Conservation (phyloP, 2,329 filamentous ascomycete genomes). For the Pseudocercospora fijiensis region DNA sequence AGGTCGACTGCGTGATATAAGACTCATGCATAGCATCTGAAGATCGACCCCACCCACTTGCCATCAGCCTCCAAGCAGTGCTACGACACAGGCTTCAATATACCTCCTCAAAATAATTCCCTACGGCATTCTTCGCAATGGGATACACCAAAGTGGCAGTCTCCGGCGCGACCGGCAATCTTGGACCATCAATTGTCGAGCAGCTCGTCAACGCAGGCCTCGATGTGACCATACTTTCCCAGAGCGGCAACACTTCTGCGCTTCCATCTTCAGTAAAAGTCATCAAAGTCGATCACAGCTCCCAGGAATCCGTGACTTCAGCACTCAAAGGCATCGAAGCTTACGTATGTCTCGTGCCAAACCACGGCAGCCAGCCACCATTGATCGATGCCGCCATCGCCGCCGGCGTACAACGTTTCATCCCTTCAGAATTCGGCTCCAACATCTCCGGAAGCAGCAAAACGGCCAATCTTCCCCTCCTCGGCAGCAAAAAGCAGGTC, state of each 20-base stretch:
- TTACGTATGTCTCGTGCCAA: constrained; percentile 32
- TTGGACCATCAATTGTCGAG: constrained; percentile 44
- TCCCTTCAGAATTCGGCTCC: constrained; percentile 44
- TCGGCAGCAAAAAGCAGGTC: constrained; percentile 38
- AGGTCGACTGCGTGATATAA: background rate
- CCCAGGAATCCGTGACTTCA: constrained; percentile 39
- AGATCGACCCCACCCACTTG: background rate
- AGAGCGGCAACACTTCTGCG: constrained; percentile 41
- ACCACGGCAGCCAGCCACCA: constrained; percentile 15
- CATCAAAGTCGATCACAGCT: constrained; percentile 49
- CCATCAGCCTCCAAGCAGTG: background rate
- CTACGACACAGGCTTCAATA: background rate
- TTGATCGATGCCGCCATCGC: constrained; percentile 46
- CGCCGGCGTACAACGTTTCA: constrained; percentile 42
- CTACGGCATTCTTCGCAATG: constrained; percentile 1
- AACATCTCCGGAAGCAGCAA: constrained; percentile 39
- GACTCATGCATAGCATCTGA: background rate
- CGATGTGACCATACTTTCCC: constrained; percentile 50
- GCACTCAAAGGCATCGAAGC: constrained; percentile 41
- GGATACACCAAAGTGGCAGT: constrained; percentile 35
- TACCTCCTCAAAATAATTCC: background rate
- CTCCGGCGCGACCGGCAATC: constrained; percentile 41
- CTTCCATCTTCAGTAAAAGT: constrained; percentile 44
- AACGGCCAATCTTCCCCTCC: constrained; percentile 39
- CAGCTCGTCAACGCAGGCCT: constrained; percentile 43